Evolutionary conservation across 2,329 filamentous ascomycete species (phyloP).

Genomic region (Juglanconis oblonga): DNA sequence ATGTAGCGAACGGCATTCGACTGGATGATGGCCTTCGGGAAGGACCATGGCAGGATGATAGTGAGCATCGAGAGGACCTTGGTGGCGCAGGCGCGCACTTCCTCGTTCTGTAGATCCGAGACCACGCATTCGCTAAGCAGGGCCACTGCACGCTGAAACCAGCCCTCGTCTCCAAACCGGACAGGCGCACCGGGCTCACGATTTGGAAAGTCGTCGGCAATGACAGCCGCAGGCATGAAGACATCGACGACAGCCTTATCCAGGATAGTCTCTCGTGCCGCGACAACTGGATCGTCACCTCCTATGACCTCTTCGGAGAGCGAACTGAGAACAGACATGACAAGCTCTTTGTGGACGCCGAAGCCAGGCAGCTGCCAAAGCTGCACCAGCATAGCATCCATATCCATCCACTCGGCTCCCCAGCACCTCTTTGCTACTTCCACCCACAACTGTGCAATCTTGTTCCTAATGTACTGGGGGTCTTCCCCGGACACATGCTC

Average conservation of each 20-base stretch:
- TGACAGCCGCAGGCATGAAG: slow-evolving; percentile 75
- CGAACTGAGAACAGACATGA: slow-evolving; percentile 83
- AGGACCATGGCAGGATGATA: slow-evolving; percentile 82
- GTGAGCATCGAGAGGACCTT: slow-evolving; percentile 76
- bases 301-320: slow-evolving; percentile 93
- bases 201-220: slow-evolving; percentile 73
- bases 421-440: slow-evolving; percentile 91
- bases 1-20: slow-evolving; percentile 69
- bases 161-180: slow-evolving; percentile 78
- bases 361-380: slow-evolving; percentile 73
- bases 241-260: slow-evolving; percentile 92
- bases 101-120: slow-evolving; percentile 59
- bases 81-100: slow-evolving; percentile 67
- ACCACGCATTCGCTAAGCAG: slow-evolving; percentile 73
- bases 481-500: slow-evolving; percentile 67
- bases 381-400: slow-evolving; percentile 80
- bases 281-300: slow-evolving; percentile 82
- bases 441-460: slow-evolving; percentile 91
- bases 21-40: slow-evolving; percentile 74
- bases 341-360: slow-evolving; percentile 73
- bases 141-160: slow-evolving; percentile 74
- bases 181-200: slow-evolving; percentile 67
- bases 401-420: slow-evolving; percentile 90
- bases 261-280: slow-evolving; percentile 76
- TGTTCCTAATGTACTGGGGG: slow-evolving; percentile 83